Percentiles rank a stretch among this genome's conserved stretches.
These are phyloP conservation scores for Fusarium abutilonis DNA, from an alignment of 2,329 filamentous ascomycete species.

Conservation along the genomic window DNA sequence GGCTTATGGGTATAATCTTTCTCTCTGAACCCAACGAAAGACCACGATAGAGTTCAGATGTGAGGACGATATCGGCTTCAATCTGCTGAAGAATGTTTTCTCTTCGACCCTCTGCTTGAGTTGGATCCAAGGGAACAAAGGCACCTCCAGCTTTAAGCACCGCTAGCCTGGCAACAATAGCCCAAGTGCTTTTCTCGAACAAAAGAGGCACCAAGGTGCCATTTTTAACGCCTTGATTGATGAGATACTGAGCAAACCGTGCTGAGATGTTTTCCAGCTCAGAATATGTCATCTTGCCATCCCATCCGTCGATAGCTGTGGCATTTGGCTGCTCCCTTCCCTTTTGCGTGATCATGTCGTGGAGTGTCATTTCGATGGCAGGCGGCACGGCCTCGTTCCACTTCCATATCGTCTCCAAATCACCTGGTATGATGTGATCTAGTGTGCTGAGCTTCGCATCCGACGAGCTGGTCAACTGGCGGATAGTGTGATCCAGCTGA, in stretches of 20 bases:
- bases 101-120: background rate
- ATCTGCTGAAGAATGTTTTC: background rate
- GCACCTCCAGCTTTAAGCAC: slow-evolving; percentile 5
- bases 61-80: background rate
- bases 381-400: slow-evolving; percentile 6
- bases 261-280: background rate
- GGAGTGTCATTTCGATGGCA: background rate
- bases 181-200: slow-evolving; percentile 9
- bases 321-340: background rate
- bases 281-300: background rate
- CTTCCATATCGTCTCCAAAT: slow-evolving; percentile 10
- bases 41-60: background rate
- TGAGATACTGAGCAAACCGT: background rate
- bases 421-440: background rate
- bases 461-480: background rate
- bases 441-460: background rate
- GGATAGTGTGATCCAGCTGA: slow-evolving; percentile 7
- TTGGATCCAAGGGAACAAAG: slow-evolving; percentile 2
- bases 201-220: background rate
- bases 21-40: background rate
- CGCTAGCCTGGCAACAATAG: background rate
- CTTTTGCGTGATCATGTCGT: background rate
- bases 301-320: slow-evolving; percentile 7
- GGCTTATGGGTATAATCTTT: background rate
- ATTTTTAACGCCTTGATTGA: background rate